Conservation (phyloP, 192 early-diverging fungal species). For the Backusella psychrophila region DNA sequence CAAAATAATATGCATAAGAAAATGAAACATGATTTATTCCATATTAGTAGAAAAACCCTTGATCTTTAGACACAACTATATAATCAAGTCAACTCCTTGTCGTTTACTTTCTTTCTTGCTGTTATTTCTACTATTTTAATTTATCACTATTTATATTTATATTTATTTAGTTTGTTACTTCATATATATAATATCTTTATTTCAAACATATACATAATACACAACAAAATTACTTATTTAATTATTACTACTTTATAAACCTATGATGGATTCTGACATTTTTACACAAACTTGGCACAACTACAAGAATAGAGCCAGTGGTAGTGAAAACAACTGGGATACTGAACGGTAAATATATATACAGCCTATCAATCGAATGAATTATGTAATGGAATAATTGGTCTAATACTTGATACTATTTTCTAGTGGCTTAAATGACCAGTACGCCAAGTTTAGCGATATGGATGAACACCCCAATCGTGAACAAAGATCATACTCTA, state of each 20-base stretch:
- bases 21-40: conserved; percentile 2
- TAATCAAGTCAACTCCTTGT: conserved; percentile 6
- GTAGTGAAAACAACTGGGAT: background rate
- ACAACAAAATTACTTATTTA: background rate
- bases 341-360: background rate
- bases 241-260: background rate
- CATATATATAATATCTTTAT: background rate
- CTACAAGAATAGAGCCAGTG: background rate
- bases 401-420: background rate
- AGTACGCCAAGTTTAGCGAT: background rate
- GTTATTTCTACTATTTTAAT: background rate
- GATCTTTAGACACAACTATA: background rate
- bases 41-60: conserved; percentile 1
- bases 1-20: background rate
- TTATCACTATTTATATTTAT: background rate
- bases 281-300: background rate
- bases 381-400: background rate
- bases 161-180: no score
- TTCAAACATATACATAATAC: background rate
- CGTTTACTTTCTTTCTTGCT: background rate
- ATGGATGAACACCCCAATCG: background rate
- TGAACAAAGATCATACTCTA: background rate
- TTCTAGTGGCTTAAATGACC: background rate
- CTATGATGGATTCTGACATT: background rate
- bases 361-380: background rate